Evolutionary conservation across 1,139 yeast species (phyloP).

Genomic region (Candida albicans): DNA sequence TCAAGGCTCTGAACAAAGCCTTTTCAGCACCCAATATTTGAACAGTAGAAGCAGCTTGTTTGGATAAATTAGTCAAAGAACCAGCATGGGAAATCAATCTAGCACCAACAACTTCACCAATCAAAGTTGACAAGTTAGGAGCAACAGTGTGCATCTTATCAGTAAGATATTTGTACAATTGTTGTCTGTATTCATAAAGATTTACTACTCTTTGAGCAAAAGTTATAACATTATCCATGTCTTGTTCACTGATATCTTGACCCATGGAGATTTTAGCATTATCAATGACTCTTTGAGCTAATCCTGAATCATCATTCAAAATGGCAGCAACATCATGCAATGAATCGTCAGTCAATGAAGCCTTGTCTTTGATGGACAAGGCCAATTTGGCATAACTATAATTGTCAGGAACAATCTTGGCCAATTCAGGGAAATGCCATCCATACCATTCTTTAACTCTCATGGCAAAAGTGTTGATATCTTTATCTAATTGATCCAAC

Average conservation of each 20-base stretch:
- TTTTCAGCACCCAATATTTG: constrained; percentile 99
- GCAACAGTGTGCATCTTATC: constrained; percentile 98
- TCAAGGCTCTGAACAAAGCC: constrained; percentile 96
- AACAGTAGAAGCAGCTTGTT: constrained; percentile 98
- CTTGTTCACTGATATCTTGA: constrained; percentile 92
- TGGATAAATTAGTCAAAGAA: constrained; percentile 90
- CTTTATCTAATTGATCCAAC: constrained; percentile 95
- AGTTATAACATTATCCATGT: constrained; percentile 83
- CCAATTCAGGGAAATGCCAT: constrained; percentile 99
- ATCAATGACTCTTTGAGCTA: constrained; percentile 79
- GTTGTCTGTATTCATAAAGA: constrained; percentile 88
- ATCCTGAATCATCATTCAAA: constrained; percentile 88
- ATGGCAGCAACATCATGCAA: constrained; percentile 87
- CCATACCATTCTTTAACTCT: constrained; percentile 99
- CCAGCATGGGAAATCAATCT: constrained; percentile 98
- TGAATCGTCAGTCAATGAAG: constrained; percentile 77
- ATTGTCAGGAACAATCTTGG: constrained; percentile 93
- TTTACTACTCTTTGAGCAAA: constrained; percentile 95
- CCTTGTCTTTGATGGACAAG: constrained; percentile 82
- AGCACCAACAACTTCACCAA: constrained; percentile 98
- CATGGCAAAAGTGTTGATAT: constrained; percentile 96
- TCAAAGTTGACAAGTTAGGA: constrained; percentile 92
- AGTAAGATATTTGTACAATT: constrained; percentile 80
- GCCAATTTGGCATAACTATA: constrained; percentile 83
- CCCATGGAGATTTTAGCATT: constrained; percentile 99